These are phyloP conservation scores for Dendrocalamus sinicus DNA, from an alignment of 176 grass and related monocot species.

Conservation along the genomic window DNA sequence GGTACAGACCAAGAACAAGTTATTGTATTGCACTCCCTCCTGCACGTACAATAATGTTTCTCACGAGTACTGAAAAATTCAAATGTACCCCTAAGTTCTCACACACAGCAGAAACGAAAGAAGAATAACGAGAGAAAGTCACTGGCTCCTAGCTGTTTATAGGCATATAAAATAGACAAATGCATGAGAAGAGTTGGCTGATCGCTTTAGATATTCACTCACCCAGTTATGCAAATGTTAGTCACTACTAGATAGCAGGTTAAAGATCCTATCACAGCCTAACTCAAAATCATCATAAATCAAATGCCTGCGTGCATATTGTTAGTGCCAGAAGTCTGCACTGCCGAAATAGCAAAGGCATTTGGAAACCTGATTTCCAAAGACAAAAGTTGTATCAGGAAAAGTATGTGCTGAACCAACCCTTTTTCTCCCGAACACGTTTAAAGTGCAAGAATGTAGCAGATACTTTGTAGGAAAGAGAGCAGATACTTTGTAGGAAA, in stretches of 20 bases:
- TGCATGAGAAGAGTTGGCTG: too few relatives aligned
- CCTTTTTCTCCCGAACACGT: neutral
- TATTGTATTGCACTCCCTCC: constrained; percentile 73
- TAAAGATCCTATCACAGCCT: neutral
- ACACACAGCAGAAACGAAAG: neutral
- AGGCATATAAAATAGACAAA: neutral
- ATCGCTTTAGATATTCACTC: too few relatives aligned
- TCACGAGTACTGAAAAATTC: neutral
- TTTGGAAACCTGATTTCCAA: neutral
- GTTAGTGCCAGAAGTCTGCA: neutral
- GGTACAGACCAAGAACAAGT: constrained; percentile 88
- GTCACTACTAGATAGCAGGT: neutral
- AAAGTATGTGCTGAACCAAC: neutral
- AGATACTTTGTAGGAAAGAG: neutral
- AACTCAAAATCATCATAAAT: neutral
- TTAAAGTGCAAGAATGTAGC: neutral
- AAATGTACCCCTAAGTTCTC: neutral
- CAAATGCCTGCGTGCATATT: neutral
- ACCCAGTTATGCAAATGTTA: neutral
- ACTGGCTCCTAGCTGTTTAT: neutral
- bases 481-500: neutral
- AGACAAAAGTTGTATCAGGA: neutral
- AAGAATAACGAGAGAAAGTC: neutral
- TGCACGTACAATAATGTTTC: constrained; percentile 44
- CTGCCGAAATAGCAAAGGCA: neutral